Evolutionary conservation across 352 stramenopile genomes (phyloP), one percentile per base, ranked within the genome.

Genomic region (Phytophthora niederhauseri): DNA sequence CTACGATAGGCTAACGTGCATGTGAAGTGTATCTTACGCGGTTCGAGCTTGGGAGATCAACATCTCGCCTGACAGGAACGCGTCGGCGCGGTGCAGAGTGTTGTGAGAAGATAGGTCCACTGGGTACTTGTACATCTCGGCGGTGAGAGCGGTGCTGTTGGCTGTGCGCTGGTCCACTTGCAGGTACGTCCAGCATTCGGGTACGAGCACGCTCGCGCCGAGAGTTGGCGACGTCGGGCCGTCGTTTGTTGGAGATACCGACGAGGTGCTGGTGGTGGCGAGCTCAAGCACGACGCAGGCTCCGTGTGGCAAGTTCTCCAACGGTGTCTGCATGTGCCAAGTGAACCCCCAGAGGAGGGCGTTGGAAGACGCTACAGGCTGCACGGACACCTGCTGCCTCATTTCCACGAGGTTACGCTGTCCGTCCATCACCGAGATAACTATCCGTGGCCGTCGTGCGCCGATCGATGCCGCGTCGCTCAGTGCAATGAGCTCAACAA

Each of bases 301-400:
- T 38, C 83, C 83, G 46, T 92, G 80, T 0, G 85, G 81, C n/a
- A 98, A 70, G 57, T 97, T 97, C 75, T 98, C 91, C 11, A 98
- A 60, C n/a, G 92, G 90, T 0, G 90, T 98, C 62, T 97, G 90
- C 92, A 98, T 98, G 70, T 97, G 87, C 92, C 92, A 98, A 24
- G 91, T 97, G 62, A 94, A 91, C 11, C 86, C 81, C 87, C 92
- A 98, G 30, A 92, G 64, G 7, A 97, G 72, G 24, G 80, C 74
- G 19, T 81, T 81, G 2, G 81, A 64, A 2, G 89, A 64, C n/a
- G 80, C 67, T 6, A 90, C 73, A 26, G 83, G 86, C 66, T 94
- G 82, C 28, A 85, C 68, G 0, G 85, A 89, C 24, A 93, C 87
- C 64, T 93, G 83, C 72, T 94, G 85, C 52, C 86, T 85, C 70